Evolutionary conservation across 176 grass and related monocot genomes (phyloP).

Genomic region (Triticum monococcum): DNA sequence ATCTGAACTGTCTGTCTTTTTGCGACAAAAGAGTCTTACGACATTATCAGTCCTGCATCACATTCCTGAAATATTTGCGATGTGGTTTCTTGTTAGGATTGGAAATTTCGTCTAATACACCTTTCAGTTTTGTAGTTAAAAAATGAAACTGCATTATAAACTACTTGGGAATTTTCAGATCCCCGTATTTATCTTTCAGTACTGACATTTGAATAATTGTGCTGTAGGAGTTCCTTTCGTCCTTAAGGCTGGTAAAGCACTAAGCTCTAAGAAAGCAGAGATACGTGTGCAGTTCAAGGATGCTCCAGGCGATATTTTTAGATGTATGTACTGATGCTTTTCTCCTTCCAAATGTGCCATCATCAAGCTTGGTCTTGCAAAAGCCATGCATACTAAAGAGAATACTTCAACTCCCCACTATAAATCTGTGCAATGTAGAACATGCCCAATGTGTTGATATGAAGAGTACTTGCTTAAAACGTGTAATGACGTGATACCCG

Average conservation of each 20-base stretch:
- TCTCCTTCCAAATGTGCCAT: not conserved
- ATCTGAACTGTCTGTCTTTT: not conserved
- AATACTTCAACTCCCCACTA: not conserved
- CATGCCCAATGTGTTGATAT: not conserved
- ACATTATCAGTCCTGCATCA: not conserved
- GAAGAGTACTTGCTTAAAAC: not conserved
- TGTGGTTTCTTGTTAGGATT: not conserved
- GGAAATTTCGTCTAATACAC: not conserved
- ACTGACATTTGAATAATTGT: slow-evolving; percentile 21
- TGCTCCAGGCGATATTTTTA: slow-evolving; percentile 96
- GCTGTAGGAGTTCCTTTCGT: slow-evolving; percentile 90
- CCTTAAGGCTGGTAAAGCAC: slow-evolving; percentile 94
- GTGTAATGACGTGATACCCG: not conserved
- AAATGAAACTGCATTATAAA: not conserved
- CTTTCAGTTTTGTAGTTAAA: not conserved
- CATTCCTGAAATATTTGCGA: not conserved
- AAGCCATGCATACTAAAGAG: not conserved
- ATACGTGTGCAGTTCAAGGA: slow-evolving; percentile 99
- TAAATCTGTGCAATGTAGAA: not conserved
- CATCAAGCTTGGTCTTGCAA: not conserved
- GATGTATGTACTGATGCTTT: slow-evolving; percentile 49
- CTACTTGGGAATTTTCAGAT: slow-evolving; percentile 8
- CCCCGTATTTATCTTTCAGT: not conserved
- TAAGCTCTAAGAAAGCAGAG: slow-evolving; percentile 89
- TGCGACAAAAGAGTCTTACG: not conserved